Conservation (phyloP, 352 stramenopile species). For the Pythium dissimile region DNA sequence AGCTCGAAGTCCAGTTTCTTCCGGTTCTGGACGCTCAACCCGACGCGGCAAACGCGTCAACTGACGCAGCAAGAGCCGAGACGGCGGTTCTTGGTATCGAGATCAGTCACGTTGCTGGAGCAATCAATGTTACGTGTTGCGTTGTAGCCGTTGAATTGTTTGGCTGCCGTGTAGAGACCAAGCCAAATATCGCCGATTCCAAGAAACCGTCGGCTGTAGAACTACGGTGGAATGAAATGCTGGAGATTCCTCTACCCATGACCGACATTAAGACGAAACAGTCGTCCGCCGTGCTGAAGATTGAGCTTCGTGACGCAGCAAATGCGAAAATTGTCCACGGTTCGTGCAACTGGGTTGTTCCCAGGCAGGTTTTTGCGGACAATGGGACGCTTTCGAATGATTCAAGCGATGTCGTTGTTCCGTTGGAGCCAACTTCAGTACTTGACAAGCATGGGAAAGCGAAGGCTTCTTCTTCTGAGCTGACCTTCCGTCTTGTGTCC, state of each 20-base stretch:
- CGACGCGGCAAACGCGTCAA: too few relatives aligned
- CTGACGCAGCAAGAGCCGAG: too few relatives aligned
- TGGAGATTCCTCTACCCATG: constrained; percentile 2
- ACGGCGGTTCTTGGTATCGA: constrained; percentile 9
- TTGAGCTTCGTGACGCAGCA: constrained; percentile 23
- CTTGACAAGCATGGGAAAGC: constrained; percentile 2
- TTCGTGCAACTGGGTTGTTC: constrained; percentile 30
- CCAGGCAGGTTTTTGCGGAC: constrained; percentile 11
- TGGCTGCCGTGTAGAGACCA: constrained; percentile 25
- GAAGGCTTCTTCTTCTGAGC: neutral
- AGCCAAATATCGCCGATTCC: constrained; percentile 10
- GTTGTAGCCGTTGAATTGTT: constrained; percentile 17
- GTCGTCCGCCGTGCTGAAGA: constrained; percentile 9
- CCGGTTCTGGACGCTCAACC: constrained; percentile 1
- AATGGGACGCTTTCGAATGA: neutral
- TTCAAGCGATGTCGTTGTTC: constrained; percentile 9
- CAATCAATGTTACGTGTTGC: constrained; percentile 3
- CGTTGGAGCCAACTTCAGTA: neutral
- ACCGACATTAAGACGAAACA: neutral
- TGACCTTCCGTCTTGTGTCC: neutral
- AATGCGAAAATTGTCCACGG: constrained; percentile 19
- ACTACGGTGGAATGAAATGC: constrained; percentile 18
- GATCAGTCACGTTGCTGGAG: neutral
- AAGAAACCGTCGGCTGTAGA: neutral
- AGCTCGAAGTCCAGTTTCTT: constrained; percentile 44